These are phyloP conservation scores for Sanghuangporus baumii DNA, from an alignment of 1,284 basidiomycete species.

Conservation along the genomic window DNA sequence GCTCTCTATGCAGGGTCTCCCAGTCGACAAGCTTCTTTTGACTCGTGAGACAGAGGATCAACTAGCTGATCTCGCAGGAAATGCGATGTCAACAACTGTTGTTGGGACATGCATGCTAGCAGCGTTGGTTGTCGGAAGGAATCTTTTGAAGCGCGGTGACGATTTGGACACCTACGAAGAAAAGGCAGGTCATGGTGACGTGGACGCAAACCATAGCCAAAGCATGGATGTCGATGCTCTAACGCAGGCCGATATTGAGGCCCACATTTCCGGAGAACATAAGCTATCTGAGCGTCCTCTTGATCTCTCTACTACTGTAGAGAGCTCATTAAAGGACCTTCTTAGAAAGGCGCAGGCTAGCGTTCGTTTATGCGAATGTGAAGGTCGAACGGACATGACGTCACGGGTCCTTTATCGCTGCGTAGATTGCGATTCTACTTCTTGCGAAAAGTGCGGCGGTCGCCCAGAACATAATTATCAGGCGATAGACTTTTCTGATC, in stretches of 20 bases:
- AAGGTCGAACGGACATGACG: conserved; percentile 80
- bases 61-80: conserved; percentile 90
- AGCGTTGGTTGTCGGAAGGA: conserved; percentile 65
- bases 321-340: conserved; percentile 47
- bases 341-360: conserved; percentile 66
- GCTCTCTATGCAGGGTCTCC: conserved; percentile 88
- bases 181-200: conserved; percentile 37
- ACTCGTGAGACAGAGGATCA: conserved; percentile 94
- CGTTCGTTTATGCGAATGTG: conserved; percentile 80
- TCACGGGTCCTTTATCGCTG: conserved; percentile 68
- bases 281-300: conserved; percentile 56
- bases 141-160: conserved; percentile 58
- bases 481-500: conserved; percentile 41
- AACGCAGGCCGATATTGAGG: conserved; percentile 31
- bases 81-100: conserved; percentile 96
- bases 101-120: conserved; percentile 88
- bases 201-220: conserved; percentile 35
- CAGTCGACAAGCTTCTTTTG: conserved; percentile 85
- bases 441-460: conserved; percentile 84
- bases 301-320: conserved; percentile 57
- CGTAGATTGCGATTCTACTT: conserved; percentile 70
- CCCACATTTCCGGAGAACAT: conserved; percentile 67
- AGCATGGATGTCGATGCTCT: conserved; percentile 43
- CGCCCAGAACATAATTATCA: conserved; percentile 81
- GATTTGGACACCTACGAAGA: conserved; percentile 59